Evolutionary conservation across 2,329 filamentous ascomycete genomes (phyloP), one percentile per base, ranked within the genome.

Genomic region (Ophiosphaerella narmari): DNA sequence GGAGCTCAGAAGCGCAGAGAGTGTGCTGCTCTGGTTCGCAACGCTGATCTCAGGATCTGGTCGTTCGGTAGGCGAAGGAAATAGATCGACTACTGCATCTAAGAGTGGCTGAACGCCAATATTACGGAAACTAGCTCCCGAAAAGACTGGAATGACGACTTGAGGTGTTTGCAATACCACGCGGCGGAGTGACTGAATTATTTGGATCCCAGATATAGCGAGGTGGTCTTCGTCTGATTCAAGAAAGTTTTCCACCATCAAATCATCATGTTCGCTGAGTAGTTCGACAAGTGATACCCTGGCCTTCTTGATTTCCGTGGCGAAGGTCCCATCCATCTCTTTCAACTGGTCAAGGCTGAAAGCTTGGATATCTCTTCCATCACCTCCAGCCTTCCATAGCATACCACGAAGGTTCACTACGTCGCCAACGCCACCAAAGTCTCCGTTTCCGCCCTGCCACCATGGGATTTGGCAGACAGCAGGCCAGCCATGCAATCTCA

Each of bases 391-490:
- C 9, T 83, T 78, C 86, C 93, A 97, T 50, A 85, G 80, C 52
- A 96, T 82, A 4, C 86, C 91, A 38, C 87, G 82, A 11, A 91
- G 79, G 52, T 88, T 84, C 46, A 97, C 81, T 34, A 89, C 85
- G 76, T 99, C 93, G 34, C 91, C 90, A 23, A 97, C 84, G 23
- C 94, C 94, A 21, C 86, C 83, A 61, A 97, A 88, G 5, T 83
- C 81, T 7, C 91, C 89, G 51, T 88, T 87, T 5, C 80, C 80
- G 11, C 77, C 80, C 67, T 89, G 84, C 84, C 92, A 97, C 91
- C 92, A 96, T 0, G 94, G 94, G 55, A 97, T 92, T 65, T 96
- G 92, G 66, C 93, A 97, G 7, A 97, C 86, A 12, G 94, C 86
- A 2, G 94, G 94, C 87, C 89, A 96, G 1, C 87, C 89, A 51